These are phyloP conservation scores for Metarhizium guizhouense DNA, from an alignment of 2,329 filamentous ascomycete species.

Conservation along the genomic window DNA sequence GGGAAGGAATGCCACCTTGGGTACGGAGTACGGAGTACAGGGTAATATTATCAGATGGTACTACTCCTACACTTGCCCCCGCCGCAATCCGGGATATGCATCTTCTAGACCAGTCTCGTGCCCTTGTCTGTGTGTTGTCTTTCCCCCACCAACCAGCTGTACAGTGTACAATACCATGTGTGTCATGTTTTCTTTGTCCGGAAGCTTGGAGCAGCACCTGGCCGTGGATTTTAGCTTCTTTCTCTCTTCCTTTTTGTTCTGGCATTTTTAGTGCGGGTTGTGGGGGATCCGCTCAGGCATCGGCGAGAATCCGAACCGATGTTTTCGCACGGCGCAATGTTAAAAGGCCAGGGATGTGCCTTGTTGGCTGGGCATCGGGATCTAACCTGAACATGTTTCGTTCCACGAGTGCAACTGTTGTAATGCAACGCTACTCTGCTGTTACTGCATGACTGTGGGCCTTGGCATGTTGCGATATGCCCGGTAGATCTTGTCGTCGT, in stretches of 20 bases:
- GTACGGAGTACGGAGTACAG: no score
- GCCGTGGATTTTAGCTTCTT: background rate
- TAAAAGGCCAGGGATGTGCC: no score
- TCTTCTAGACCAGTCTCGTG: background rate
- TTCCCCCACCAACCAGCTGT: background rate
- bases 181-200: background rate
- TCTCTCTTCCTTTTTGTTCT: background rate
- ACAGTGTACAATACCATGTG: background rate
- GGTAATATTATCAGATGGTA: no score
- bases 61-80: no score
- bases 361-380: background rate
- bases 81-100: no score
- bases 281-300: background rate
- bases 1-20: no score
- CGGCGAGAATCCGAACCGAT: background rate
- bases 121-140: background rate
- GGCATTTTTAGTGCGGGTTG: background rate
- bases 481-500: no score
- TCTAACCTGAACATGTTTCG: background rate
- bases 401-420: background rate
- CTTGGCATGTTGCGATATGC: background rate
- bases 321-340: background rate
- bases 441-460: background rate
- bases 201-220: background rate
- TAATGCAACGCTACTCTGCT: background rate